Conservation (phyloP, 2,329 filamentous ascomycete genomes). For the Torrubiella hemipterigena region DNA sequence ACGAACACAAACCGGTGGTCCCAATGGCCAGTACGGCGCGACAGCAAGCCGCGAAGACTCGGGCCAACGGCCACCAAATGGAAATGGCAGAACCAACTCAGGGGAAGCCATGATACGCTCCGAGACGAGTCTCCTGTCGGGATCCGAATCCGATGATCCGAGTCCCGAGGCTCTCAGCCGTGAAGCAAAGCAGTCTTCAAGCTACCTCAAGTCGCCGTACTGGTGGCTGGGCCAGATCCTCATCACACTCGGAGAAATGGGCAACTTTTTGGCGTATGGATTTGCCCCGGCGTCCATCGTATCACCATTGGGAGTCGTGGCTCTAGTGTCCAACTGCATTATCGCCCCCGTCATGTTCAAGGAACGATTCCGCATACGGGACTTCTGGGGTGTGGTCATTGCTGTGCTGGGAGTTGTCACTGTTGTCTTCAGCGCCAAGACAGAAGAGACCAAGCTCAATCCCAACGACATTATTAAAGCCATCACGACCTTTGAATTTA, state of each 20-base stretch:
- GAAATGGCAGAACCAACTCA: conserved; percentile 13
- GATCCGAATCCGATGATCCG: conserved; percentile 35
- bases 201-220: conserved; percentile 81
- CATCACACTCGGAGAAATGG: conserved; percentile 86
- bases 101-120: conserved; percentile 17
- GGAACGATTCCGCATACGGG: conserved; percentile 72
- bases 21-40: conserved; percentile 21
- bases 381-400: conserved; percentile 79
- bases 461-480: conserved; percentile 83
- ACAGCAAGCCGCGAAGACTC: conserved; percentile 7
- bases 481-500: conserved; percentile 80
- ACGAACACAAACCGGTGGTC: conserved; percentile 21
- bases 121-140: conserved; percentile 40
- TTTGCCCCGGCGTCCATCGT: conserved; percentile 97
- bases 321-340: conserved; percentile 89
- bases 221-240: conserved; percentile 94
- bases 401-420: conserved; percentile 81
- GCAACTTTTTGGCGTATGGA: conserved; percentile 94
- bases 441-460: conserved; percentile 80
- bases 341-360: conserved; percentile 92
- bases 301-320: conserved; percentile 91
- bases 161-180: conserved; percentile 21
- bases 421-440: conserved; percentile 83
- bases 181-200: conserved; percentile 34
- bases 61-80: conserved; percentile 6